Evolutionary conservation across 495 filamentous ascomycete genomes (phyloP).

Genomic region (Aspergillus steynii): DNA sequence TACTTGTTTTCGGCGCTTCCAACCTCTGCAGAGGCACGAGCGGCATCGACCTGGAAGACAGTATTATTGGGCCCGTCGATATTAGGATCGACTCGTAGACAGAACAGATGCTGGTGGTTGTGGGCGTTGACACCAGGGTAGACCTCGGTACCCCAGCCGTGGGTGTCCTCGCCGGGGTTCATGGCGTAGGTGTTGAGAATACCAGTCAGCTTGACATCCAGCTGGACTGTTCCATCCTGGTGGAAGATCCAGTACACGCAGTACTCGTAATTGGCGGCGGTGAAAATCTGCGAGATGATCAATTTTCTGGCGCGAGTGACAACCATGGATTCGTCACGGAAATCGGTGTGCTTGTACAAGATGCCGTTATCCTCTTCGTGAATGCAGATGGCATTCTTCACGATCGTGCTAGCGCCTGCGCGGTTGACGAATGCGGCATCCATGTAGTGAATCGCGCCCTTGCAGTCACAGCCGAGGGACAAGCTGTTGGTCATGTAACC

Average conservation of each 20-base stretch:
- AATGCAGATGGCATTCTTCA: slow-evolving; percentile 96
- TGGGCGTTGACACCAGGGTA: slow-evolving; percentile 79
- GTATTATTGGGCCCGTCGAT: slow-evolving; percentile 88
- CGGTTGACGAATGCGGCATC: slow-evolving; percentile 80
- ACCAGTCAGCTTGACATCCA: slow-evolving; percentile 93
- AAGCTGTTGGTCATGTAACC: slow-evolving; percentile 96
- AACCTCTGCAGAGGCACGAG: slow-evolving; percentile 63
- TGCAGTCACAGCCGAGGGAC: slow-evolving; percentile 89
- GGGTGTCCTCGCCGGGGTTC: slow-evolving; percentile 77
- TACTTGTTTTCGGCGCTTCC: slow-evolving; percentile 83
- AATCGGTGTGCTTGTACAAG: slow-evolving; percentile 95
- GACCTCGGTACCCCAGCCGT: slow-evolving; percentile 92
- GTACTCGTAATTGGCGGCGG: slow-evolving; percentile 97
- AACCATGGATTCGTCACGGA: slow-evolving; percentile 84
- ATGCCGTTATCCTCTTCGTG: slow-evolving; percentile 96
- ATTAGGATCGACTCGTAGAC: slow-evolving; percentile 84
- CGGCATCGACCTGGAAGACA: slow-evolving; percentile 78
- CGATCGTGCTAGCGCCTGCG: slow-evolving; percentile 72
- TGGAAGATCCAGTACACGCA: slow-evolving; percentile 94
- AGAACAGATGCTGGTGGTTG: slow-evolving; percentile 97
- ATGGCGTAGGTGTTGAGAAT: slow-evolving; percentile 93
- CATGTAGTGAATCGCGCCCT: slow-evolving; percentile 91
- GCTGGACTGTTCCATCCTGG: slow-evolving; percentile 89
- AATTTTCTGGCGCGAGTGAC: slow-evolving; percentile 87
- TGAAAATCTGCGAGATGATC: slow-evolving; percentile 91